These are phyloP conservation scores for Pelargonium citronellum DNA, from an alignment of 441 rosid species.

Conservation along the genomic window DNA sequence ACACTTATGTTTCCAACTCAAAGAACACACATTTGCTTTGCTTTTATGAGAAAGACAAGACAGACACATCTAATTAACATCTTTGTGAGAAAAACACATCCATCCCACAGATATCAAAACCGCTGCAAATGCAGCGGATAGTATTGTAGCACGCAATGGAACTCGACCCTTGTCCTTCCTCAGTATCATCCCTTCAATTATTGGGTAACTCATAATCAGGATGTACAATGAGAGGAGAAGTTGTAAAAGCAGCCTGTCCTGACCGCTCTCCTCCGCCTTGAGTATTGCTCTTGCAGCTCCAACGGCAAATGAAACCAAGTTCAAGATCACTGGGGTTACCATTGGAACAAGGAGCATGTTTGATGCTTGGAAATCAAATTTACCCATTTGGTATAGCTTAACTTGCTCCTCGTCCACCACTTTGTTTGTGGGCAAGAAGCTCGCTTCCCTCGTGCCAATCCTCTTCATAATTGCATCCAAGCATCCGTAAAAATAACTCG, in stretches of 20 bases:
- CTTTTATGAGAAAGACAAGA: neutral
- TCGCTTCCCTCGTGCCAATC: constrained; percentile 1
- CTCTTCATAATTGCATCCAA: neutral
- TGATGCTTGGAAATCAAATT: constrained; percentile 1
- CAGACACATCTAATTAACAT: neutral
- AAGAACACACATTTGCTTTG: neutral
- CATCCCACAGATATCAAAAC: constrained; percentile 21
- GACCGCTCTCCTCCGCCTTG: constrained; percentile 1
- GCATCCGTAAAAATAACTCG: neutral
- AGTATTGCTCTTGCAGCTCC: constrained; percentile 24
- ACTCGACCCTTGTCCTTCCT: constrained; percentile 34
- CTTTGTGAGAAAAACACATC: constrained; percentile 19
- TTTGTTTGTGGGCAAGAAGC: constrained; percentile 4
- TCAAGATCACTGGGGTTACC: neutral
- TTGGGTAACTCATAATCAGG: constrained; percentile 26
- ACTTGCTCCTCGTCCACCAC: neutral
- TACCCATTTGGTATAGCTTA: neutral
- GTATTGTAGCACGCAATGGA: constrained; percentile 19
- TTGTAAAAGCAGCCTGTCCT: constrained; percentile 30
- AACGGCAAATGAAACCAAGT: constrained; percentile 19
- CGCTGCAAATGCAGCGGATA: constrained; percentile 19
- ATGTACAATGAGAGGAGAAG: constrained; percentile 26
- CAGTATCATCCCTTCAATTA: constrained; percentile 32
- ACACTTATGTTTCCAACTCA: no score
- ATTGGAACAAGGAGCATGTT: neutral